A percentile compares a stretch with the other conserved stretches of the same genome.
phyloP scores from a whole-genome alignment of 2,329 filamentous ascomycete species.

The Zymoseptoria pseudotritici region DNA sequence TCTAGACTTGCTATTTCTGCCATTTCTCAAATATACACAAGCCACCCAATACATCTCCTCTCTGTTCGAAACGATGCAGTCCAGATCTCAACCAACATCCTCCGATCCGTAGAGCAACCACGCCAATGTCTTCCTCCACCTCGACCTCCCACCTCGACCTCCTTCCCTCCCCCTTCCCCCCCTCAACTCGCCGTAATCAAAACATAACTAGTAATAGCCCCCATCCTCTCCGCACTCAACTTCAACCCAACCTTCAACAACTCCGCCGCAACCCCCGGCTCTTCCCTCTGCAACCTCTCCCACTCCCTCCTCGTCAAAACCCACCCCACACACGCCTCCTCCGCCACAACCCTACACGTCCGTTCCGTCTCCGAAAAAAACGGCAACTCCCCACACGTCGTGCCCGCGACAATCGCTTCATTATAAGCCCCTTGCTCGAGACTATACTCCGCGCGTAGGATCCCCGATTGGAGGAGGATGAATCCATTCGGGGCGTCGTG shows the following conservation, averaged over 20 bases:
- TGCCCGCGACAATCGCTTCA: conserved; percentile 88
- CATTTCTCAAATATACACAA: too few relatives aligned
- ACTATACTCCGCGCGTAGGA: conserved; percentile 83
- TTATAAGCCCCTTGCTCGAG: conserved; percentile 82
- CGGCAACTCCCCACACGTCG: conserved; percentile 89
- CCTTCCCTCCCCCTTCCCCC: not conserved
- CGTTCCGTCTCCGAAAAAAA: conserved; percentile 89
- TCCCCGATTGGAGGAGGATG: conserved; percentile 82
- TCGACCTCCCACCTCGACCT: too few relatives aligned
- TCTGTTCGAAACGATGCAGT: too few relatives aligned
- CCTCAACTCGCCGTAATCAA: conserved; percentile 34
- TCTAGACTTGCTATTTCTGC: too few relatives aligned
- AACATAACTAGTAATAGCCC: conserved; percentile 51
- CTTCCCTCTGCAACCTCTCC: conserved; percentile 61
- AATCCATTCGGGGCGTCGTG: conserved; percentile 73
- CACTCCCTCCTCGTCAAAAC: conserved; percentile 65
- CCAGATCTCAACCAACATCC: too few relatives aligned
- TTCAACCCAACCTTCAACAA: conserved; percentile 82
- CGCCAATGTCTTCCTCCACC: not conserved
- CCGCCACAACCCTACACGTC: conserved; percentile 78
- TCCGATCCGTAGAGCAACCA: too few relatives aligned
- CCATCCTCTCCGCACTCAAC: conserved; percentile 89
- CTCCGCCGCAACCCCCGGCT: conserved; percentile 74
- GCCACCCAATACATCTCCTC: too few relatives aligned
- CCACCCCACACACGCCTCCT: conserved; percentile 67